Conservation (phyloP, 225 moss, liverwort and hornwort genomes). For the Takakia lepidozioides region DNA sequence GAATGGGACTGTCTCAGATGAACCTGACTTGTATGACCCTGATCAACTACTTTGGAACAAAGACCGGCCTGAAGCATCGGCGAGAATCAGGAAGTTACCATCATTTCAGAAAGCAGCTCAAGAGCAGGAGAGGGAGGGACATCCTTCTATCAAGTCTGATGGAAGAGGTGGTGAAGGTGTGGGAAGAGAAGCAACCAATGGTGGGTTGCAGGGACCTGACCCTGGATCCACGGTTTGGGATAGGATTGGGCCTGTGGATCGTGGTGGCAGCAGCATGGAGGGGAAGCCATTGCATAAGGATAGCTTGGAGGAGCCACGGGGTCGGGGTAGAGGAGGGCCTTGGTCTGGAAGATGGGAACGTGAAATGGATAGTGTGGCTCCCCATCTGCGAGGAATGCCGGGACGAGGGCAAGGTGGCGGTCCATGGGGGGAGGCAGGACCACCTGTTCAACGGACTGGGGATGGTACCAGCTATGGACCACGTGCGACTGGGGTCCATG, state of each 20-base stretch:
- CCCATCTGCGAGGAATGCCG: slow-evolving; percentile 21
- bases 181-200: slow-evolving; percentile 46
- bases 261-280: slow-evolving; percentile 50
- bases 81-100: slow-evolving; percentile 62
- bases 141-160: slow-evolving; percentile 34
- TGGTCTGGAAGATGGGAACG: slow-evolving; percentile 84
- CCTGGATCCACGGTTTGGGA: slow-evolving; percentile 90
- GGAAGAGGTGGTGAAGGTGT: slow-evolving; percentile 42
- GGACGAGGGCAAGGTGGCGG: slow-evolving; percentile 53
- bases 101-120: slow-evolving; percentile 52
- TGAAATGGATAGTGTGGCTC: slow-evolving; percentile 44
- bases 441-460: slow-evolving; percentile 48
- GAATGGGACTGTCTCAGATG: slow-evolving; percentile 48
- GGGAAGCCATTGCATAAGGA: slow-evolving; percentile 31
- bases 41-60: slow-evolving; percentile 97
- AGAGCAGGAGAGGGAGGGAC: slow-evolving; percentile 58
- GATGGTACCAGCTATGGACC: slow-evolving; percentile 64
- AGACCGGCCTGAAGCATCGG: slow-evolving; percentile 77
- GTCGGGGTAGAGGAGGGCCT: slow-evolving; percentile 44
- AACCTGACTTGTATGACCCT: slow-evolving; percentile 93
- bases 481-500: slow-evolving; percentile 42
- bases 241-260: slow-evolving; percentile 84
- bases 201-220: slow-evolving; percentile 57
- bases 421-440: slow-evolving; percentile 57
- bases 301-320: slow-evolving; percentile 34